Evolutionary conservation across 2,329 filamentous ascomycete genomes (phyloP).

Genomic region (Capronia coronata): DNA sequence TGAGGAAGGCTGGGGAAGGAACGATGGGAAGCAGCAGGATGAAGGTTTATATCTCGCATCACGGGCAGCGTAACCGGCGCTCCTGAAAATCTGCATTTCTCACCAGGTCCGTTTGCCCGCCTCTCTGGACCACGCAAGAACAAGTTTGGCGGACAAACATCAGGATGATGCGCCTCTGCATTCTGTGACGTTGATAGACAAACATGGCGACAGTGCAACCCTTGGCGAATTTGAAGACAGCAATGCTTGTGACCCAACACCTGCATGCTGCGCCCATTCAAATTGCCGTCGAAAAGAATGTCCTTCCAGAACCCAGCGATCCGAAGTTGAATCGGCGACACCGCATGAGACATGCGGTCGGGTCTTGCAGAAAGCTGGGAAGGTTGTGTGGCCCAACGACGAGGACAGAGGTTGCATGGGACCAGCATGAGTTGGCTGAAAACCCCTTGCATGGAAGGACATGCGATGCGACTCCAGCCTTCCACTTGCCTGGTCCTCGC

Average conservation of each 20-base stretch:
- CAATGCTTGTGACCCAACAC: neutral
- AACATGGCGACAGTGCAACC: neutral
- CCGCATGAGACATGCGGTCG: constrained; percentile 9
- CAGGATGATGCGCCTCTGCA: neutral
- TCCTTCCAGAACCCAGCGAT: constrained; percentile 16
- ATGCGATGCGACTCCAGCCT: constrained; percentile 8
- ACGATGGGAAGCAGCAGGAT: neutral
- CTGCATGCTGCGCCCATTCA: neutral
- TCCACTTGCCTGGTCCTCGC: constrained; percentile 2
- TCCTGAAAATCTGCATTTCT: constrained; percentile 2
- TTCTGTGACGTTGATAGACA: constrained; percentile 8
- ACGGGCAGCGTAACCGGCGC: too few species aligned
- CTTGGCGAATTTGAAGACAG: neutral
- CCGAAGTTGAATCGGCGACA: constrained; percentile 16
- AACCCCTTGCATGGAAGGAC: constrained; percentile 7
- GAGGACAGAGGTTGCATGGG: neutral
- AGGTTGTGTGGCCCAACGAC: neutral
- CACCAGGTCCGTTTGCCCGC: neutral
- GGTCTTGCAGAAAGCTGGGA: neutral
- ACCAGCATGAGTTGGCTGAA: neutral
- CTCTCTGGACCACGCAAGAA: neutral
- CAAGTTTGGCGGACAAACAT: neutral
- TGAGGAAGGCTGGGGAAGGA: neutral
- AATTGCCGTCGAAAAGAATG: too few species aligned
- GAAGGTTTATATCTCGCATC: neutral